Evolutionary conservation across 1,284 basidiomycete genomes (phyloP).

Genomic region (Sutorius eximius): DNA sequence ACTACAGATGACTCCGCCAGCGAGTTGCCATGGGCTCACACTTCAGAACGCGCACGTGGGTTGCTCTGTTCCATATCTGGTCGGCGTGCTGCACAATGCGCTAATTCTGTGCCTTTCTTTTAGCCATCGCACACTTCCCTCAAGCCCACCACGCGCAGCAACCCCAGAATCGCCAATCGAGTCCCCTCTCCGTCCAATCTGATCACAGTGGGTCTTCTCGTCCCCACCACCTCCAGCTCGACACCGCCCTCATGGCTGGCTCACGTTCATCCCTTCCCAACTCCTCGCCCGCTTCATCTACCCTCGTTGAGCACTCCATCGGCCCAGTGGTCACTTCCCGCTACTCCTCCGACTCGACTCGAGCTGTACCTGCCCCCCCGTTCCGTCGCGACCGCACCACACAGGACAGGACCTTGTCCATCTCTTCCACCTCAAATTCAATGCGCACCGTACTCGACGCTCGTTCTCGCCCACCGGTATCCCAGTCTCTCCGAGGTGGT

Average conservation of each 20-base stretch:
- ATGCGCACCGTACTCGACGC: slow-evolving; percentile 38
- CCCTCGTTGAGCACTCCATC: slow-evolving; percentile 45
- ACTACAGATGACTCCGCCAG: slow-evolving; percentile 48
- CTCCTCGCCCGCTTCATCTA: slow-evolving; percentile 56
- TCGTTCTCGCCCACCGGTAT: slow-evolving; percentile 42
- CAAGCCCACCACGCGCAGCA: slow-evolving; percentile 26
- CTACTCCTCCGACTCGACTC: slow-evolving; percentile 57
- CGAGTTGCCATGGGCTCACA: slow-evolving; percentile 62
- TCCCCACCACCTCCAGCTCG: slow-evolving; percentile 48
- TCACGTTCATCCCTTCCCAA: slow-evolving; percentile 42
- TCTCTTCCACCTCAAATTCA: slow-evolving; percentile 60
- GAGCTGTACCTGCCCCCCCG: slow-evolving; percentile 45
- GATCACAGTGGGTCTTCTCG: slow-evolving; percentile 33
- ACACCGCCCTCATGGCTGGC: slow-evolving; percentile 41
- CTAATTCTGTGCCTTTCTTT: slow-evolving; percentile 30
- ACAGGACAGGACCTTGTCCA: slow-evolving; percentile 73
- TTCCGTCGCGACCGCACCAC: slow-evolving; percentile 54
- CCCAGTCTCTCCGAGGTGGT: slow-evolving; percentile 34
- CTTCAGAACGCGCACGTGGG: slow-evolving; percentile 39
- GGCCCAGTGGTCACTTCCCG: slow-evolving; percentile 34
- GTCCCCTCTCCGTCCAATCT: slow-evolving; percentile 36
- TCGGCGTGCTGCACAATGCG: slow-evolving; percentile 25
- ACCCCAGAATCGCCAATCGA: slow-evolving; percentile 35
- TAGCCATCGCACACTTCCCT: slow-evolving; percentile 29
- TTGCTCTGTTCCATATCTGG: slow-evolving; percentile 31